A percentile compares a stretch with the other conserved stretches of the same genome.
Conservation (phyloP, 2,329 filamentous ascomycete species). For the Huntiella decipiens region DNA sequence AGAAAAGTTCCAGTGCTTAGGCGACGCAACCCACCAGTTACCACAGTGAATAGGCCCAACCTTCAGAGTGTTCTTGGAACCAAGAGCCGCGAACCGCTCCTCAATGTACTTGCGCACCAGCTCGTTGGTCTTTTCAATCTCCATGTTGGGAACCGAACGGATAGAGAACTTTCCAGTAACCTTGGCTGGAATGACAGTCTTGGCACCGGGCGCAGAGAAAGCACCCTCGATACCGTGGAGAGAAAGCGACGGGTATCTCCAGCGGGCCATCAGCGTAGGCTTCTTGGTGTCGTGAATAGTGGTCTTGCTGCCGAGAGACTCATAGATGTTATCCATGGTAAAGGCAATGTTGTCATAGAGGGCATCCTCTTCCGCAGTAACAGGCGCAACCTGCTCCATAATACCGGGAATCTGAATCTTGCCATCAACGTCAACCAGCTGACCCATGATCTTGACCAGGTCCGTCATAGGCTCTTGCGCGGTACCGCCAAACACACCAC, state of each 20-base stretch:
- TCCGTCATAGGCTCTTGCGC: constrained; percentile 99
- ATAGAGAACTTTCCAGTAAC: constrained; percentile 98
- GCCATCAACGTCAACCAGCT: constrained; percentile 73
- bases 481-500: constrained; percentile 88
- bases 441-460: constrained; percentile 61
- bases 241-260: constrained; percentile 86
- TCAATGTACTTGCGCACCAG: constrained; percentile 70
- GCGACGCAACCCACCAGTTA: constrained; percentile 97
- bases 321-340: constrained; percentile 87
- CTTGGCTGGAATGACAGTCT: constrained; percentile 97
- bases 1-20: constrained; percentile 97
- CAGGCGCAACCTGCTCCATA: constrained; percentile 74
- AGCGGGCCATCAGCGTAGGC: constrained; percentile 81
- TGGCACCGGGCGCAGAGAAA: constrained; percentile 81
- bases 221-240: constrained; percentile 90
- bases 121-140: constrained; percentile 72
- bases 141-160: constrained; percentile 93
- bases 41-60: constrained; percentile 72
- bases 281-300: constrained; percentile 81
- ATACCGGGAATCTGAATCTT: constrained; percentile 91
- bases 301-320: constrained; percentile 77
- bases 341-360: constrained; percentile 87
- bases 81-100: constrained; percentile 66
- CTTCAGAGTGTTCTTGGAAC: constrained; percentile 80
- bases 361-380: constrained; percentile 68